Conservation (phyloP, 148 eudicot genomes). For the Spergularia bocconei region DNA sequence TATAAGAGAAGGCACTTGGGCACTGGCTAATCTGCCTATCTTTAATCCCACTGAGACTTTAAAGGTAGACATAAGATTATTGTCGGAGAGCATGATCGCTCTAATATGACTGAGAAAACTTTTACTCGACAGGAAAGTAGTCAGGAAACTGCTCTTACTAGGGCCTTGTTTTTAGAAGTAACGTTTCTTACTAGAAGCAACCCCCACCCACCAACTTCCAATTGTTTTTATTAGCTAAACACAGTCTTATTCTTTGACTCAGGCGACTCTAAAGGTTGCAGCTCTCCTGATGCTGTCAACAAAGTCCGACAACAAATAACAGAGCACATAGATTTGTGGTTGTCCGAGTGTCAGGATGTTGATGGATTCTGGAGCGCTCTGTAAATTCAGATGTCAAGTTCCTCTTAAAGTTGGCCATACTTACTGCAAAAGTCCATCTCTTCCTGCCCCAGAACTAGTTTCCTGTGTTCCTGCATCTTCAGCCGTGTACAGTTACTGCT, state of each 20-base stretch:
- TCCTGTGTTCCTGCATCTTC: neutral
- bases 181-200: too few species aligned
- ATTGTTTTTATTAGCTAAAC: neutral
- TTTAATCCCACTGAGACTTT: too few species aligned
- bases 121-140: too few species aligned
- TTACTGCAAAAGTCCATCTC: neutral
- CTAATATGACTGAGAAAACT: too few species aligned
- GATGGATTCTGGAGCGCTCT: slow-evolving; percentile 50
- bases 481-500: neutral
- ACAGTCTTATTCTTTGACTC: slow-evolving; percentile 7
- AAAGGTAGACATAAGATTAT: too few species aligned
- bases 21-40: too few species aligned
- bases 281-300: slow-evolving; percentile 85
- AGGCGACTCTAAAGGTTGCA: slow-evolving; percentile 75
- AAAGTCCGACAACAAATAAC: slow-evolving; percentile 78
- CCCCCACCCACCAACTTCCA: too few species aligned
- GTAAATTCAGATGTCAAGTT: slow-evolving; percentile 20
- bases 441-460: neutral
- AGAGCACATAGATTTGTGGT: slow-evolving; percentile 83
- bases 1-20: too few species aligned
- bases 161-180: too few species aligned
- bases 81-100: too few species aligned
- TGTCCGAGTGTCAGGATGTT: slow-evolving; percentile 69
- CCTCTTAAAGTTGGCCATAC: neutral
- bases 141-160: too few species aligned